Base-by-base conservation (phyloP, 1,139 yeast species). In the Wickerhamiella pararugosa region DNA sequence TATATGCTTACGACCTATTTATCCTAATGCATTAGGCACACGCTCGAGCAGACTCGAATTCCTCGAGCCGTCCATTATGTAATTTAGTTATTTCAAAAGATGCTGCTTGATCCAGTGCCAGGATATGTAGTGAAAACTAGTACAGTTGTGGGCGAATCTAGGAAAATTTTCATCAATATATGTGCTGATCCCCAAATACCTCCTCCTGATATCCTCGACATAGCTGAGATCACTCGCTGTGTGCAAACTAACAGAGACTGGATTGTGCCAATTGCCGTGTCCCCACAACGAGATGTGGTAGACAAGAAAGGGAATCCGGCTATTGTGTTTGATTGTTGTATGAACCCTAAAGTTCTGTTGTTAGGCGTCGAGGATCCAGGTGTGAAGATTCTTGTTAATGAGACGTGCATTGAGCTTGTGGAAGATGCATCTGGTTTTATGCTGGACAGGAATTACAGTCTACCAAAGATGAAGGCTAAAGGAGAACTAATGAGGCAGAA, bases 191-290 rank as follows among this genome's bases (percentile, higher is more conserved):
- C 62, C 1, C 68, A 70, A 32, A 77, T 83, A 0, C 93, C 93
- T 1, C 49, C 57, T n/a, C 79, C 79, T 1, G 55, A 53, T 35
- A 27, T 57, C 54, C 47, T 71, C 68, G 7, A 62, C 57, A 27
- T 72, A 61, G 28, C 87, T 2, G 67, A 63, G 29, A 59, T 66
- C 2, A 75, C 82, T 5, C 76, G 76, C 51, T 76, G 81, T 1
- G 59, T 75, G 43, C 79, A 82, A 27, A 73, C 77, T 57, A 75
- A 75, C 34, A 77, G 78, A 51, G 68, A 76, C 53, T 84, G 94
- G 94, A 87, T 80, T 47, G 79, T 84, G 3, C 95, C 95, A 1
- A 73, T 84, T 7, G 70, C 80, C 1, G 73, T 82, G 0, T 75
- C 87, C 0, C 63, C 66, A 0, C 71, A 70, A 43, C 57, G 76